phyloP scores from a whole-genome alignment of 768 basidiomycete genomes.

The Suillus weaverae region DNA sequence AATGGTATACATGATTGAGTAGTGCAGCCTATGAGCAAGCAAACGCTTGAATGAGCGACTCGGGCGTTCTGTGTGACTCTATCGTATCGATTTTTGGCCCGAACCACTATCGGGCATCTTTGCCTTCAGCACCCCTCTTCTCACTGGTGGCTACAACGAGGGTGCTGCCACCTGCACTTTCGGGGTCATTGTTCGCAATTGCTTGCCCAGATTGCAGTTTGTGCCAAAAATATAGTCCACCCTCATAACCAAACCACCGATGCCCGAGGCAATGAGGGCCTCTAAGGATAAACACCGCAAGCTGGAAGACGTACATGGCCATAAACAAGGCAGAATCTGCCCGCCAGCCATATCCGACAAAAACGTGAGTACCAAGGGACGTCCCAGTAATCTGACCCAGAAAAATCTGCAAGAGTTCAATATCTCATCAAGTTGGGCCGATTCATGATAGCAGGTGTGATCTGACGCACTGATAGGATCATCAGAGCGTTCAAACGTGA shows the following conservation, averaged over 20 bases:
- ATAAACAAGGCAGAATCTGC: slow-evolving; percentile 32
- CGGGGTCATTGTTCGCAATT: not conserved
- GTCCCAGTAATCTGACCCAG: slow-evolving; percentile 44
- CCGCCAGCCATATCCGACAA: slow-evolving; percentile 39
- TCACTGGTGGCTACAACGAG: not conserved
- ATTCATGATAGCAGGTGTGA: not conserved
- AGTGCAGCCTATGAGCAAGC: not conserved
- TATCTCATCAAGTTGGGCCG: not conserved
- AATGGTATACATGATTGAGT: not conserved
- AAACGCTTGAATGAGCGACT: not conserved
- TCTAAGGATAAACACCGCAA: slow-evolving; percentile 34
- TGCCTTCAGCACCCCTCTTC: not conserved
- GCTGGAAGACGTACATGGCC: slow-evolving; percentile 34
- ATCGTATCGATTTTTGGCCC: not conserved
- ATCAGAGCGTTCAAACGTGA: slow-evolving; percentile 29
- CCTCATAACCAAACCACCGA: slow-evolving; percentile 62
- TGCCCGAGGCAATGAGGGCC: slow-evolving; percentile 36
- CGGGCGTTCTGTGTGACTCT: not conserved
- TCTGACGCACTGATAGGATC: slow-evolving; percentile 21
- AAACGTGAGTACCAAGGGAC: slow-evolving; percentile 39
- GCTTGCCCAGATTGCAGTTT: not conserved
- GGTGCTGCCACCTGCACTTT: not conserved
- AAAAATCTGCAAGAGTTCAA: slow-evolving; percentile 17
- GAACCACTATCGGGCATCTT: not conserved
- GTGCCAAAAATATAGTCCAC: slow-evolving; percentile 36